These are phyloP conservation scores for Vitis riparia DNA, from an alignment of 164 flowering plant species.

Conservation along the genomic window DNA sequence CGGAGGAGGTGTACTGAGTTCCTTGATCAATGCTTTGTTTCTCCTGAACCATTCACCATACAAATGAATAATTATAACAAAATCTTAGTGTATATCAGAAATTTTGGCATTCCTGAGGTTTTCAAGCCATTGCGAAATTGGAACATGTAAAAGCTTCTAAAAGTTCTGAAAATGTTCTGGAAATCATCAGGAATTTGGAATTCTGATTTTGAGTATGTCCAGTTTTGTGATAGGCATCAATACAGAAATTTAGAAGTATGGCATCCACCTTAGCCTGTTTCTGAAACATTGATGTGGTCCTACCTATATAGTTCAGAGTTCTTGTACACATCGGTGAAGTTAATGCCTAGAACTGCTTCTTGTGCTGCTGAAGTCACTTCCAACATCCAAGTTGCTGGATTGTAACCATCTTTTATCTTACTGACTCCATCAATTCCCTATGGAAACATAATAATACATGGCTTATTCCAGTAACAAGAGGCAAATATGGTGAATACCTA, in stretches of 20 bases:
- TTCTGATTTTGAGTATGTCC: no score
- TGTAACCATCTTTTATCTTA: slow-evolving; percentile 41
- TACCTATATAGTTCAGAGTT: slow-evolving; percentile 39
- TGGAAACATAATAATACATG: background rate
- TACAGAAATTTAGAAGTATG: no score
- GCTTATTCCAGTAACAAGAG: background rate
- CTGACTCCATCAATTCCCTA: slow-evolving; percentile 40
- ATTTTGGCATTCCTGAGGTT: no score
- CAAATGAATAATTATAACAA: background rate
- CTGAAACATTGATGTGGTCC: background rate
- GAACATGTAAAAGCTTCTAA: no score
- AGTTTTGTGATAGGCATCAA: no score
- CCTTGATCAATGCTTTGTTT: slow-evolving; percentile 42
- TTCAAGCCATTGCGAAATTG: no score
- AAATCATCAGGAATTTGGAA: no score
- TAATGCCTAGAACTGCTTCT: slow-evolving; percentile 33
- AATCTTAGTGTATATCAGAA: background rate
- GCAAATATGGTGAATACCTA: background rate
- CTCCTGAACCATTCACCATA: slow-evolving; percentile 26
- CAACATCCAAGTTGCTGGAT: slow-evolving; percentile 57
- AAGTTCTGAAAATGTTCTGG: no score
- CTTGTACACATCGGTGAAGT: slow-evolving; percentile 33
- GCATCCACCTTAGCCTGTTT: no score
- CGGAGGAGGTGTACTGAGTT: slow-evolving; percentile 37
- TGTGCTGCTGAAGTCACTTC: slow-evolving; percentile 40